A percentile compares a stretch with the other conserved stretches of the same genome.
Evolutionary conservation across 192 early-diverging fungal species (phyloP).

Genomic region (Phlyctochytrium bullatum): DNA sequence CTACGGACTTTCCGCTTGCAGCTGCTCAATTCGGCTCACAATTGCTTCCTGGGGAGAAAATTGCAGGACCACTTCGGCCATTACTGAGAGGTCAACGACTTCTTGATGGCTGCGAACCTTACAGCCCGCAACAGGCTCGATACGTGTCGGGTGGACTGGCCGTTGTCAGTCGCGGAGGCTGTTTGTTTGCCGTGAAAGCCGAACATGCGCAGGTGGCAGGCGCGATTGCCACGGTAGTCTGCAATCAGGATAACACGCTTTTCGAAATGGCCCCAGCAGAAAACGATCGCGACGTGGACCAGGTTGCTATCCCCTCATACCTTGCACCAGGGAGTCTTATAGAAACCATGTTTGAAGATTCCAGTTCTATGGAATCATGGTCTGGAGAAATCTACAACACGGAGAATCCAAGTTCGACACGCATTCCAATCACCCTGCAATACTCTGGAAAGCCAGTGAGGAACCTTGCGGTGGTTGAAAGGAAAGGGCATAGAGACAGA

Average conservation of each 20-base stretch:
- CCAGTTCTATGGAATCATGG: neutral
- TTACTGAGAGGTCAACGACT: too few species aligned
- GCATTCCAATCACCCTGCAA: neutral
- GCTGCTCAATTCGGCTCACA: too few species aligned
- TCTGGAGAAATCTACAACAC: neutral
- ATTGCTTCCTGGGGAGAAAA: too few species aligned
- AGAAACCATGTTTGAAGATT: neutral
- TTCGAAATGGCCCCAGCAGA: conserved; percentile 24
- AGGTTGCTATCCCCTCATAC: neutral
- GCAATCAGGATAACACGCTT: conserved; percentile 23
- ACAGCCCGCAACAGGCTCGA: neutral
- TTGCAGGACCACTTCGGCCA: too few species aligned
- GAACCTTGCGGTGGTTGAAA: neutral
- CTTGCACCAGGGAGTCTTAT: neutral
- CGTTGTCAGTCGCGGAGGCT: conserved; percentile 39
- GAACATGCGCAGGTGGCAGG: conserved; percentile 32
- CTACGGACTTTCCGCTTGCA: too few species aligned
- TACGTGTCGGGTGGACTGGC: conserved; percentile 12
- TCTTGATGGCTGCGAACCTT: conserved; percentile 17
- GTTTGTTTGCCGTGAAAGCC: conserved; percentile 41
- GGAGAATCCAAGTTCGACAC: neutral
- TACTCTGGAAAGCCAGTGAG: neutral
- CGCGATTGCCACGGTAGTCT: conserved; percentile 36
- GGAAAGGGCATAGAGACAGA: neutral
- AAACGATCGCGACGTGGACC: neutral